Evolutionary conservation across 2,329 filamentous ascomycete genomes (phyloP).

Genomic region (Onygenales sp.): DNA sequence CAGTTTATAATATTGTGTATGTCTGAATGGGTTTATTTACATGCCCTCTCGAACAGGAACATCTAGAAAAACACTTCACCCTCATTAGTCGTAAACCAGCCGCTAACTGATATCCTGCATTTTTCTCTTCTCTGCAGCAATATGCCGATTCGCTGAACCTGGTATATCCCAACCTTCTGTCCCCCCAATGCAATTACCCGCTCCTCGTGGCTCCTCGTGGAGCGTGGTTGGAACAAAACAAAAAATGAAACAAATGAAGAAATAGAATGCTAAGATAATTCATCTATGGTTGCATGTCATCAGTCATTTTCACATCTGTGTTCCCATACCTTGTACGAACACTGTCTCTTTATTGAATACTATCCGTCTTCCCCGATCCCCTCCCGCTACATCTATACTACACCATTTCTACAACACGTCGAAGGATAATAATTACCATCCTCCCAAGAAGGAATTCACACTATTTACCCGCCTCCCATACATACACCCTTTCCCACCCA

Average conservation of each 20-base stretch:
- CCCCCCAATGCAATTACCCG: neutral
- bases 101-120: constrained; percentile 2
- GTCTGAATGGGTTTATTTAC: constrained; percentile 5
- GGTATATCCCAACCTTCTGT: constrained; percentile 24
- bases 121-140: constrained; percentile 40
- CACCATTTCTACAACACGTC: neutral
- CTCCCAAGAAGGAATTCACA: no score
- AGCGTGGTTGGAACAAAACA: neutral
- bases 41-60: no score
- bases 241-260: neutral
- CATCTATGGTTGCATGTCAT: neutral
- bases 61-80: no score
- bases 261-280: constrained; percentile 8
- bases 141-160: constrained; percentile 71
- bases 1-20: constrained; percentile 72
- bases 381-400: neutral
- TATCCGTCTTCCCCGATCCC: neutral
- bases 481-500: no score
- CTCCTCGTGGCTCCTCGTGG: neutral
- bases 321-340: constrained; percentile 47
- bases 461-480: no score
- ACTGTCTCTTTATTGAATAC: constrained; percentile 1
- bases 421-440: no score
- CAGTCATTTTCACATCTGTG: constrained; percentile 56
- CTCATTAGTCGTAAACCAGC: constrained; percentile 17